A percentile compares a stretch with the other conserved stretches of the same genome.
These are phyloP conservation scores for Pistacia integerrima DNA, from an alignment of 345 rosid species.

Conservation along the genomic window DNA sequence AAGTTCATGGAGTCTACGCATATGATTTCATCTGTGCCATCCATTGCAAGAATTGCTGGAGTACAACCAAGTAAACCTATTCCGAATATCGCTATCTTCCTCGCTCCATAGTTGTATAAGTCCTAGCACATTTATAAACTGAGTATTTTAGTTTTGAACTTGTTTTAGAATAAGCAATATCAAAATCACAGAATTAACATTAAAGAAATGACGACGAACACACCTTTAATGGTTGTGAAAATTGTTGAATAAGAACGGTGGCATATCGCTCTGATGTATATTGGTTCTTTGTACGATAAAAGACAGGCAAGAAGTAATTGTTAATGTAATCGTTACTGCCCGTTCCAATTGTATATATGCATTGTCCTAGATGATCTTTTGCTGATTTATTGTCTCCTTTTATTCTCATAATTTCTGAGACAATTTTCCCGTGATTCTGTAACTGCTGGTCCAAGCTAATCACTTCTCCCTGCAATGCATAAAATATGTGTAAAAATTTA, in stretches of 20 bases:
- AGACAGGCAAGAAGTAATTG: constrained; percentile 35
- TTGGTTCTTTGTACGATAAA: constrained; percentile 19
- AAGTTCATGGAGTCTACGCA: constrained; percentile 40
- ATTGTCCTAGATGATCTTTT: constrained; percentile 19
- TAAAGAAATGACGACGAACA: not conserved
- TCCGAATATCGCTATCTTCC: constrained; percentile 46
- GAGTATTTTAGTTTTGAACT: not conserved
- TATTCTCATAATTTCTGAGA: not conserved
- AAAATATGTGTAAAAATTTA: too few species aligned
- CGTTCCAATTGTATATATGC: constrained; percentile 32
- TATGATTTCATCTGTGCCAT: constrained; percentile 19
- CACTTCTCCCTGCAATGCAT: constrained; percentile 13
- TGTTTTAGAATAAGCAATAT: too few species aligned
- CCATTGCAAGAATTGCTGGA: constrained; percentile 19
- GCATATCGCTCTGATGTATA: constrained; percentile 26
- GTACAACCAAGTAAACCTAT: constrained; percentile 53
- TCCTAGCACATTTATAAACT: constrained; percentile 16
- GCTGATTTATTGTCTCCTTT: not conserved
- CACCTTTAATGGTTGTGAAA: constrained; percentile 29
- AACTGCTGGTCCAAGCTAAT: constrained; percentile 23
- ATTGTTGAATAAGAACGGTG: constrained; percentile 16
- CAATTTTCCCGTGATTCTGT: not conserved
- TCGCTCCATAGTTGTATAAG: constrained; percentile 50
- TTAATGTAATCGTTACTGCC: constrained; percentile 43
- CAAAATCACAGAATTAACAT: too few species aligned